Evolutionary conservation across 352 stramenopile species (phyloP).

Genomic region (Globisporangium carolinianum): DNA sequence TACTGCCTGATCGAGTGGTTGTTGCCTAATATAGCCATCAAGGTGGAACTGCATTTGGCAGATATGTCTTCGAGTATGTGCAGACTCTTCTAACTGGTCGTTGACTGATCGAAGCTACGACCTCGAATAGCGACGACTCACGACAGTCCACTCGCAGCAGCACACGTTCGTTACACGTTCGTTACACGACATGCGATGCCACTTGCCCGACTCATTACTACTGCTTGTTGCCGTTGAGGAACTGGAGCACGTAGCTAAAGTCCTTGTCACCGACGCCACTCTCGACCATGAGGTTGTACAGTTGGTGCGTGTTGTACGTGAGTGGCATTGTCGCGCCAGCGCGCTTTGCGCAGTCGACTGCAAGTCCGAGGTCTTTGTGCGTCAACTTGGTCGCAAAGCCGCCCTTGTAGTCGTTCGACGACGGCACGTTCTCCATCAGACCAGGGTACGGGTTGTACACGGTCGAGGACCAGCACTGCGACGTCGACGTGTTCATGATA

Average conservation of each 20-base stretch:
- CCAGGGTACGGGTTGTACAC: slow-evolving; percentile 93
- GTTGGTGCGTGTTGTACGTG: slow-evolving; percentile 65
- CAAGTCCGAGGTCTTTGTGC: slow-evolving; percentile 96
- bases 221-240: slow-evolving; percentile 71
- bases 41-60: too few relatives aligned
- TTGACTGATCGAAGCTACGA: too few relatives aligned
- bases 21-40: too few relatives aligned
- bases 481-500: slow-evolving; percentile 97
- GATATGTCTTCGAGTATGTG: too few relatives aligned
- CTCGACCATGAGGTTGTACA: slow-evolving; percentile 81
- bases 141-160: too few relatives aligned
- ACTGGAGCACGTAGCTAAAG: slow-evolving; percentile 81
- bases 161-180: too few relatives aligned
- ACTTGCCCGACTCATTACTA: background rate
- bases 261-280: slow-evolving; percentile 77
- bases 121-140: too few relatives aligned
- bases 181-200: too few relatives aligned
- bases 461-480: slow-evolving; percentile 94
- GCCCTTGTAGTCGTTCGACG: slow-evolving; percentile 85
- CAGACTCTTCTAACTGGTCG: too few relatives aligned
- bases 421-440: slow-evolving; percentile 85
- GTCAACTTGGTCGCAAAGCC: slow-evolving; percentile 91
- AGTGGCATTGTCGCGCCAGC: slow-evolving; percentile 74
- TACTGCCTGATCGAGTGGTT: too few relatives aligned
- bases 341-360: slow-evolving; percentile 86